Evolutionary conservation across 352 stramenopile genomes (phyloP).

Genomic region (Pythium pyrilobum): DNA sequence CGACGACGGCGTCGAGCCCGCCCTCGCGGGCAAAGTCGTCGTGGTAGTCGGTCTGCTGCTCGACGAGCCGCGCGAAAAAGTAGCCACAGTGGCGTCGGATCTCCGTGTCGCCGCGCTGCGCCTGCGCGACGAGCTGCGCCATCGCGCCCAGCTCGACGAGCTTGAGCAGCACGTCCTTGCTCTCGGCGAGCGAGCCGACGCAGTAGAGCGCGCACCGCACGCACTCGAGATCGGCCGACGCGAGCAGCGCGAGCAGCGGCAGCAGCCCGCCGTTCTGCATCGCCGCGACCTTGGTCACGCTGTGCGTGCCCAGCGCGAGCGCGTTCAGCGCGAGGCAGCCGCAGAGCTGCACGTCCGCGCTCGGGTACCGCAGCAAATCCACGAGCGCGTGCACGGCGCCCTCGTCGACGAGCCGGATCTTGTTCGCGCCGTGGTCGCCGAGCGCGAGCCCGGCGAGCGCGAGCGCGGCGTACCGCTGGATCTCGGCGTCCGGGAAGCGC

Average conservation of each 20-base stretch:
- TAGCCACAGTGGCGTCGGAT: constrained; percentile 92
- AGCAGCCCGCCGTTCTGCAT: constrained; percentile 89
- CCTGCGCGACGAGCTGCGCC: constrained; percentile 76
- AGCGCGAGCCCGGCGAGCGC: constrained; percentile 90
- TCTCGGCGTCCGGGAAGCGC: constrained; percentile 93
- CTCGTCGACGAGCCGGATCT: constrained; percentile 90
- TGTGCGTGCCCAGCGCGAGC: constrained; percentile 82
- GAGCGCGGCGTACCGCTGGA: constrained; percentile 93
- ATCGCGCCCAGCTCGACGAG: constrained; percentile 88
- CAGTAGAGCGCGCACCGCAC: constrained; percentile 89
- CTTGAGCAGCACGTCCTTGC: constrained; percentile 87
- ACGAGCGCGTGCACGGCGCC: constrained; percentile 90
- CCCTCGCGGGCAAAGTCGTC: constrained; percentile 85
- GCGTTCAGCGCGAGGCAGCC: constrained; percentile 91
- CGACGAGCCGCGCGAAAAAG: constrained; percentile 85
- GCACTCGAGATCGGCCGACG: constrained; percentile 85
- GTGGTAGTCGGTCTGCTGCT: constrained; percentile 92
- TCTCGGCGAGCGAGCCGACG: constrained; percentile 91
- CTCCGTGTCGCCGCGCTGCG: constrained; percentile 84
- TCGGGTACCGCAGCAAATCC: constrained; percentile 93
- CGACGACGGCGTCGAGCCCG: constrained; percentile 85
- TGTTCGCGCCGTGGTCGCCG: constrained; percentile 91
- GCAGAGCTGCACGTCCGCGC: constrained; percentile 90
- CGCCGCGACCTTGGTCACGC: constrained; percentile 83
- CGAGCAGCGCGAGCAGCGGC: constrained; percentile 85